phyloP scores from a whole-genome alignment of 2,329 filamentous ascomycete species.

The Cladosporium colombiae region DNA sequence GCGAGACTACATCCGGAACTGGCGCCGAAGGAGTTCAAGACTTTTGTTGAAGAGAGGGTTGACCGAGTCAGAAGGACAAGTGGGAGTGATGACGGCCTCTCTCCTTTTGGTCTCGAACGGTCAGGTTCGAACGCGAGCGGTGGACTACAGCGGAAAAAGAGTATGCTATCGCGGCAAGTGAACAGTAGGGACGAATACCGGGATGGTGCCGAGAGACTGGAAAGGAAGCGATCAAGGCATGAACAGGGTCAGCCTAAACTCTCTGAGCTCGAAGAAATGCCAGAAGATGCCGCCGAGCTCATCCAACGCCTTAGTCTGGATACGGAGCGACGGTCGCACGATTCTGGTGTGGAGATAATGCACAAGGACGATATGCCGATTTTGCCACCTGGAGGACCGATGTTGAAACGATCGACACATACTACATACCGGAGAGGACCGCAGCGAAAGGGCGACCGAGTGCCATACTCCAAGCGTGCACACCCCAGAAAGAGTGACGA shows the following conservation, averaged over 20 bases:
- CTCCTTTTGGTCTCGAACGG: conserved; percentile 58
- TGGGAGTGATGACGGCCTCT: conserved; percentile 64
- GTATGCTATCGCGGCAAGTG: conserved; percentile 91
- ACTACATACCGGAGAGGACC: conserved; percentile 92
- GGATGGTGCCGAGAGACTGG: conserved; percentile 79
- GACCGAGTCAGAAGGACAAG: conserved; percentile 86
- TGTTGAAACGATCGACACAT: conserved; percentile 82
- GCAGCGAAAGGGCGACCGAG: conserved; percentile 73
- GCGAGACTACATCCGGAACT: conserved; percentile 92
- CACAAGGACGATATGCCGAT: conserved; percentile 77
- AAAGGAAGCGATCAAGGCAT: conserved; percentile 65
- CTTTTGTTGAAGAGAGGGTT: conserved; percentile 89
- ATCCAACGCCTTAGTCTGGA: conserved; percentile 69
- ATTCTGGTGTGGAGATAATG: conserved; percentile 42
- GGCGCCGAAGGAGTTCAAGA: conserved; percentile 94
- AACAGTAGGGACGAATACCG: conserved; percentile 74
- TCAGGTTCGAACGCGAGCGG: conserved; percentile 51
- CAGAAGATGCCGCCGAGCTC: conserved; percentile 73
- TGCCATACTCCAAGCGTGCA: conserved; percentile 72
- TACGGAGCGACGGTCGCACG: conserved; percentile 38
- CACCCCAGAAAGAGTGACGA: conserved; percentile 63
- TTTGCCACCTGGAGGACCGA: conserved; percentile 72
- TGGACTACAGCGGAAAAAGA: conserved; percentile 80
- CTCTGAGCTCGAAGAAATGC: conserved; percentile 69
- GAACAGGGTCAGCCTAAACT: conserved; percentile 61